These are phyloP conservation scores for Rubia peregrina DNA, from an alignment of 305 asterid genomes.

Conservation along the genomic window DNA sequence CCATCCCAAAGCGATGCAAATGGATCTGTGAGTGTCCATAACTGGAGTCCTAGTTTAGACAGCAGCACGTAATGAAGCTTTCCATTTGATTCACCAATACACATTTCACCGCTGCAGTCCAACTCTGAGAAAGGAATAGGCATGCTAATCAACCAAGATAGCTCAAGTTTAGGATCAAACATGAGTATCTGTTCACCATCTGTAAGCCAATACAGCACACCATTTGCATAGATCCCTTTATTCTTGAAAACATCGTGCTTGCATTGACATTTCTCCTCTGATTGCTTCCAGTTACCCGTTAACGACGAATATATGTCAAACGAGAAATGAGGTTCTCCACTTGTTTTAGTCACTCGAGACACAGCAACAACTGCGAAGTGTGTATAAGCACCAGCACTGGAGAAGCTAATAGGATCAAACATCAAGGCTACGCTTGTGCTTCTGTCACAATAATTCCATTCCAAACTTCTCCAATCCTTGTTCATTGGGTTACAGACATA, in stretches of 20 bases:
- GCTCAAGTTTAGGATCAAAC: constrained; percentile 43
- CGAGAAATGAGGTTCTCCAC: constrained; percentile 22
- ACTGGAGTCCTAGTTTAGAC: constrained; percentile 47
- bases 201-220: constrained; percentile 51
- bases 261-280: constrained; percentile 34
- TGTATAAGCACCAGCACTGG: constrained; percentile 21
- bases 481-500: constrained; percentile 30
- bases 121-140: constrained; percentile 40
- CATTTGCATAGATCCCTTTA: constrained; percentile 36
- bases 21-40: constrained; percentile 48
- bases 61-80: constrained; percentile 35
- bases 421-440: constrained; percentile 33
- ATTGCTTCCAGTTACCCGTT: constrained; percentile 39
- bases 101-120: constrained; percentile 29
- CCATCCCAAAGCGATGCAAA: constrained; percentile 43
- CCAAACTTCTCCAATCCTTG: constrained; percentile 36
- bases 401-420: constrained; percentile 37
- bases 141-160: constrained; percentile 34
- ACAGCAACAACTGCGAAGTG: constrained; percentile 39
- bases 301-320: constrained; percentile 45
- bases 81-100: constrained; percentile 56
- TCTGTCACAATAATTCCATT: constrained; percentile 36
- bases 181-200: constrained; percentile 44
- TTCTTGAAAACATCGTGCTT: constrained; percentile 26
- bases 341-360: constrained; percentile 16